Evolutionary conservation across 179 eudicot genomes (phyloP).

Genomic region (Heliamphora pulchella): DNA sequence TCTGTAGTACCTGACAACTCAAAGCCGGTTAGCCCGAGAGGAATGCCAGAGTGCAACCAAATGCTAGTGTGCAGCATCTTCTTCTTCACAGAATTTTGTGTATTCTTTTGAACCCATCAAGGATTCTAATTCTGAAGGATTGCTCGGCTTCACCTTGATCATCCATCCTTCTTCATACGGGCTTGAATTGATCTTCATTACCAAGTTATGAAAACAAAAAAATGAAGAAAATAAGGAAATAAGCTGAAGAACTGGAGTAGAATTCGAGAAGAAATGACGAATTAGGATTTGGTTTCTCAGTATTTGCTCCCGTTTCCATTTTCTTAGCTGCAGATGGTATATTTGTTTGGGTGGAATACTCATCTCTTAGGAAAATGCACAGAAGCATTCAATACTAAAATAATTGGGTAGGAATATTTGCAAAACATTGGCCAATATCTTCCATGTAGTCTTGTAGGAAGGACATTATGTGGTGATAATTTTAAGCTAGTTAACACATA

Average conservation of each 20-base stretch:
- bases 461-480: no score
- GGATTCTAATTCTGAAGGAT: conserved; percentile 65
- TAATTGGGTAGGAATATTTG: no score
- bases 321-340: background rate
- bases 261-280: background rate
- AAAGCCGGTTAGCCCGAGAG: conserved; percentile 17
- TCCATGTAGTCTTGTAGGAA: no score
- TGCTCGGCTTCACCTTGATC: conserved; percentile 90
- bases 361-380: background rate
- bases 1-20: no score
- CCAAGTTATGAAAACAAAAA: background rate
- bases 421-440: no score
- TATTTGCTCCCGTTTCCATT: background rate
- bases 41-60: background rate
- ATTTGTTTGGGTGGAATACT: background rate
- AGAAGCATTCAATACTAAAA: background rate
- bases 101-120: conserved; percentile 76
- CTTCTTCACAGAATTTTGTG: conserved; percentile 92
- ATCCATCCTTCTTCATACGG: conserved; percentile 98
- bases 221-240: background rate
- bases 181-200: conserved; percentile 67
- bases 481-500: no score
- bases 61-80: conserved; percentile 57
- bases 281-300: background rate
- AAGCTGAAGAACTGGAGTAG: background rate